Conservation (phyloP, 2,329 filamentous ascomycete genomes). For the Penicillium sp. region DNA sequence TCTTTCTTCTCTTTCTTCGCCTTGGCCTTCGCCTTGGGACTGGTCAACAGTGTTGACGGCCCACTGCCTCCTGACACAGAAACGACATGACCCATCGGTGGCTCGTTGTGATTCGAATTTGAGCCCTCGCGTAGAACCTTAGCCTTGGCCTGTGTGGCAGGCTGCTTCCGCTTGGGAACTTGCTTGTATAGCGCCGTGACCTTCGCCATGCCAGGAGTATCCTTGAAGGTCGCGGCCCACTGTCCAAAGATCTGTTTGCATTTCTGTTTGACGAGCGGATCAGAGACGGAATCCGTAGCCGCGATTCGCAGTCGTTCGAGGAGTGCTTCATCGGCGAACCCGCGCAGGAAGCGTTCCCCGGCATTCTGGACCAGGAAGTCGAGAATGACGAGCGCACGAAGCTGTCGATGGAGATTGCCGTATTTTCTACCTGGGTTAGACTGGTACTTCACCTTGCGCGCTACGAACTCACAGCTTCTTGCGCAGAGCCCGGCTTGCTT, state of each 20-base stretch:
- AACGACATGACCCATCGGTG: conserved; percentile 41
- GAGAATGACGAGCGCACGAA: conserved; percentile 83
- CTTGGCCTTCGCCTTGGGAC: conserved; percentile 40
- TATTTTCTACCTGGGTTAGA: conserved; percentile 67
- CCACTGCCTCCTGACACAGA: conserved; percentile 43
- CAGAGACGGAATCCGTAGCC: conserved; percentile 80
- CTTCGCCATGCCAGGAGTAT: conserved; percentile 74
- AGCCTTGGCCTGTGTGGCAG: conserved; percentile 74
- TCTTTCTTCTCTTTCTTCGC: conserved; percentile 58
- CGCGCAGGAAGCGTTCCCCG: conserved; percentile 79
- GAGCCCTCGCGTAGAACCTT: conserved; percentile 82
- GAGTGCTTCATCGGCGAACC: conserved; percentile 86
- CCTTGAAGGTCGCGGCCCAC: conserved; percentile 83
- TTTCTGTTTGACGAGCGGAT: conserved; percentile 83
- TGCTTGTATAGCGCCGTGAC: conserved; percentile 78
- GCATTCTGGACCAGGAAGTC: conserved; percentile 96
- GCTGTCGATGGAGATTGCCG: conserved; percentile 87
- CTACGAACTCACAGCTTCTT: conserved; percentile 75
- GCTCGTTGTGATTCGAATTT: conserved; percentile 41
- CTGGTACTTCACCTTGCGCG: conserved; percentile 9
- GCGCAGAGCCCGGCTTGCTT: conserved; percentile 86
- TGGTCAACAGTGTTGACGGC: conserved; percentile 39
- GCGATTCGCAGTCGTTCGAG: conserved; percentile 88
- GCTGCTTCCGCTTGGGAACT: conserved; percentile 68
- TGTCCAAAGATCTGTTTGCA: conserved; percentile 82